Evolutionary conservation across 2,329 filamentous ascomycete species (phyloP).

Genomic region (Colletotrichum sp.): DNA sequence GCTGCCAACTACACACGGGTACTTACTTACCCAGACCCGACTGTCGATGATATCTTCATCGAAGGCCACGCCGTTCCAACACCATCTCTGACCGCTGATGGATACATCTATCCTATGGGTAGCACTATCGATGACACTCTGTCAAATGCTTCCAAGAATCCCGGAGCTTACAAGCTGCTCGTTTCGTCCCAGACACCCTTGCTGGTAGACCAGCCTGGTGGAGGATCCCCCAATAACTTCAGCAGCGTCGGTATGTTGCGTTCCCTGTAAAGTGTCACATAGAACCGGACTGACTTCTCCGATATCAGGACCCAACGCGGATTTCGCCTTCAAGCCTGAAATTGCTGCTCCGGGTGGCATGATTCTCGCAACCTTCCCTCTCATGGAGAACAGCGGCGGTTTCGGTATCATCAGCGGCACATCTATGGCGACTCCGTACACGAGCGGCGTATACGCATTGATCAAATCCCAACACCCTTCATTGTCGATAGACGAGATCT

Average conservation of each 20-base stretch:
- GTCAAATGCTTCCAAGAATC: background rate
- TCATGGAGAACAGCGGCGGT: slow-evolving; percentile 26
- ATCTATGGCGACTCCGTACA: slow-evolving; percentile 40
- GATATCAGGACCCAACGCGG: background rate
- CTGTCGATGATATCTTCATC: slow-evolving; percentile 3
- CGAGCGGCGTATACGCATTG: slow-evolving; percentile 36
- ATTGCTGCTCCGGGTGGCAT: slow-evolving; percentile 37
- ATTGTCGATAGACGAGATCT: slow-evolving; percentile 29
- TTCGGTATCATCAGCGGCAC: slow-evolving; percentile 39
- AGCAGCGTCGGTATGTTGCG: slow-evolving; percentile 7
- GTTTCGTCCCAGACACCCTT: background rate
- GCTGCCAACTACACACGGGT: slow-evolving; percentile 9
- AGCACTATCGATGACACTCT: background rate
- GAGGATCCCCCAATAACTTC: slow-evolving; percentile 13
- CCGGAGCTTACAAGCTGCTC: background rate
- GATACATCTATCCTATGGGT: slow-evolving; percentile 8
- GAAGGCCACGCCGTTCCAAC: slow-evolving; percentile 6
- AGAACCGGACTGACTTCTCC: no score
- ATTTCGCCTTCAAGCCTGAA: slow-evolving; percentile 32
- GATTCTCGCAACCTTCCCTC: slow-evolving; percentile 38
- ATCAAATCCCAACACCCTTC: slow-evolving; percentile 35
- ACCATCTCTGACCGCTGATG: background rate
- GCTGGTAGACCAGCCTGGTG: slow-evolving; percentile 3
- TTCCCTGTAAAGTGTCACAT: background rate
- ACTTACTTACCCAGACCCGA: slow-evolving; percentile 14